Evolutionary conservation across 371 early-diverging fungal species (phyloP).

Genomic region (Capniomyces stellatus): DNA sequence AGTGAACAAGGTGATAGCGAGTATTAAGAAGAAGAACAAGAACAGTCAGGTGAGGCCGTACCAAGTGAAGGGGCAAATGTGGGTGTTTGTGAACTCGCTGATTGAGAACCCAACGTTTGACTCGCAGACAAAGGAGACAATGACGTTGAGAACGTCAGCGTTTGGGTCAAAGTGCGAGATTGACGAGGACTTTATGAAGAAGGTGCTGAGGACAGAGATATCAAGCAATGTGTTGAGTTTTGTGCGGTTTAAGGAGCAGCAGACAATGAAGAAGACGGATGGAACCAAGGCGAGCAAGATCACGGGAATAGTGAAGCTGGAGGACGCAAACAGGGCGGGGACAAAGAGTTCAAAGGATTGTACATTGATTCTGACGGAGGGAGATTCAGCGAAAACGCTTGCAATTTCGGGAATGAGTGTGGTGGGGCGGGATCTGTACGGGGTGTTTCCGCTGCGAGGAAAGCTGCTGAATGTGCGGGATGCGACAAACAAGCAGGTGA

Average conservation of each 20-base stretch:
- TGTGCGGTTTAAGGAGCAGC: conserved; percentile 68
- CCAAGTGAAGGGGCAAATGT: conserved; percentile 84
- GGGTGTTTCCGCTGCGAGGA: conserved; percentile 98
- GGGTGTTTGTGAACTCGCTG: conserved; percentile 91
- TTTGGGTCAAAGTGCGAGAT: conserved; percentile 86
- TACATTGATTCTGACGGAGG: conserved; percentile 98
- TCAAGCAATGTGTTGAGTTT: conserved; percentile 67
- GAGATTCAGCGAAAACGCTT: conserved; percentile 97
- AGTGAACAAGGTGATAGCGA: conserved; percentile 48
- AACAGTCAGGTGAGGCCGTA: conserved; percentile 57
- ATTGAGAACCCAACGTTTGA: conserved; percentile 99
- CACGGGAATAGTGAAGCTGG: conserved; percentile 85
- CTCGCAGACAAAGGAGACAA: conserved; percentile 98
- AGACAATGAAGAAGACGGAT: conserved; percentile 87
- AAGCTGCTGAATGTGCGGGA: conserved; percentile 98
- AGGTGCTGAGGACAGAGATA: conserved; percentile 61
- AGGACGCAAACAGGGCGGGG: conserved; percentile 97
- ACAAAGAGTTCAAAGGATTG: conserved; percentile 59
- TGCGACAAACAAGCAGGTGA: conserved; percentile 58
- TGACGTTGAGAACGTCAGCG: conserved; percentile 65
- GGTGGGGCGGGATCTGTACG: conserved; percentile 89
- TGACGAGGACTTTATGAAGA: conserved; percentile 68
- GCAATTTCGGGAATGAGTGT: conserved; percentile 89
- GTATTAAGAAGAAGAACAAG: conserved; percentile 70
- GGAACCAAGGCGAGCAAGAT: conserved; percentile 56